Base-by-base conservation (phyloP, 192 early-diverging fungal genomes). In the Gigaspora rosea region DNA sequence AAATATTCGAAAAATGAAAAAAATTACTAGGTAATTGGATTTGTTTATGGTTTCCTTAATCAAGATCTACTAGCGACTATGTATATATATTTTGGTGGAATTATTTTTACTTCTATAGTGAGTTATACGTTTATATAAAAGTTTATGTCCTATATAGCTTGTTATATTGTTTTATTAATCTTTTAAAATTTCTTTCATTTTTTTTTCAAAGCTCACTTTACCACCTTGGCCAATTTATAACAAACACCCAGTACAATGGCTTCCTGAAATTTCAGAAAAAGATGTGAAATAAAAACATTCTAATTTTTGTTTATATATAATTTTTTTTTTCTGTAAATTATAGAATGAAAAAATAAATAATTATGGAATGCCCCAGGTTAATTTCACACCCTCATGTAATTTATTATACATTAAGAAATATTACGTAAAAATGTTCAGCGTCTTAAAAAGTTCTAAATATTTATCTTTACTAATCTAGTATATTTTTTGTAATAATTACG, bases 171-270 rank as follows among this genome's bases (percentile, higher is more conserved):
- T 50, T 13, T 32, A 33, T 11, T 11, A 57, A 35, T 41, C 18
- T 41, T 46, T 22, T 10, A 46, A 27, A 58, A 33, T 20, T 52
- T 16, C 8, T 70, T 51, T 27, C 27, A 27, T 27, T 32, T 70
- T 51, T 70, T 51, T 70, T 4, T 52, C 6, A 51, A 32, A 75
- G 73, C 16, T 75, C 27, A 41, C 63, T 7, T 62, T 75, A 22
- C 73, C 73, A 32, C 27, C 59, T 51, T 75, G 73, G 73, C 46
- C 73, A 47, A 52, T 51, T n/a, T 75, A 75, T 49, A 75, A 75
- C 63, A 8, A 33, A 63, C 61, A 75, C 33, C 73, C 73, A 22
- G 61, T 75, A 32, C 73, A 64, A 50, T 75, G 73, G 73, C 52
- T 75, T 47, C 52, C 56, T 16, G 70, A 51, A 57, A 71, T 56